Evolutionary conservation across 352 stramenopile genomes (phyloP).

Genomic region (Globisporangium acanthophoron): DNA sequence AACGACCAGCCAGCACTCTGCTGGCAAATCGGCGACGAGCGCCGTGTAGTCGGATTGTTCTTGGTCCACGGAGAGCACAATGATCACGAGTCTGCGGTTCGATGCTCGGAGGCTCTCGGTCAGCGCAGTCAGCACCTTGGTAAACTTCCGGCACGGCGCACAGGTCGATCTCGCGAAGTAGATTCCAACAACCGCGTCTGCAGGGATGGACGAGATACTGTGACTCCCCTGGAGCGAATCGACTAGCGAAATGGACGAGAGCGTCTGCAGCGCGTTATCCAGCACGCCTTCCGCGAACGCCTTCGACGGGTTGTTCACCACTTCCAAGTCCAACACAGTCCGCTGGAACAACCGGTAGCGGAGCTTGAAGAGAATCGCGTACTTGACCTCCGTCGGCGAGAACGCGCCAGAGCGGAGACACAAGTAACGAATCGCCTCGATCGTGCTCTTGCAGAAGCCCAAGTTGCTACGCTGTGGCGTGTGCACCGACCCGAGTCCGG

Average conservation of each 20-base stretch:
- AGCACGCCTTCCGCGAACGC: conserved; percentile 37
- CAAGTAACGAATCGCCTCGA: conserved; percentile 72
- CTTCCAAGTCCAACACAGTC: conserved; percentile 47
- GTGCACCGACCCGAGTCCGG: conserved; percentile 29
- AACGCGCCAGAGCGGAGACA: conserved; percentile 57
- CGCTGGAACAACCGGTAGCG: conserved; percentile 62
- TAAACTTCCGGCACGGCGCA: conserved; percentile 43
- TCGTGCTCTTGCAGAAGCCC: conserved; percentile 77
- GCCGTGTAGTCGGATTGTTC: conserved; percentile 48
- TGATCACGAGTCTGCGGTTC: conserved; percentile 55
- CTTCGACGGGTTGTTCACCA: conserved; percentile 49
- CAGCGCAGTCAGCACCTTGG: conserved; percentile 39
- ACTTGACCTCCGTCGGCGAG: conserved; percentile 58
- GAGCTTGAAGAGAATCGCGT: conserved; percentile 56
- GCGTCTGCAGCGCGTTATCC: conserved; percentile 46
- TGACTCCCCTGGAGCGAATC: conserved; percentile 75
- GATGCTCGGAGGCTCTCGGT: conserved; percentile 36
- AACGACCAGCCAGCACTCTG: conserved; percentile 60
- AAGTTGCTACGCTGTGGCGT: conserved; percentile 70
- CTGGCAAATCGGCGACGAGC: conserved; percentile 49
- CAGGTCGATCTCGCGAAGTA: conserved; percentile 62
- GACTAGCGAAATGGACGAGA: conserved; percentile 58
- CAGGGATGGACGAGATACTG: conserved; percentile 39
- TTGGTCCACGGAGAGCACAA: conserved; percentile 73
- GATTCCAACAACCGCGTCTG: conserved; percentile 61